Base-by-base conservation (phyloP, 139 green algal genomes). In the Edaphochlamys debaryana region DNA sequence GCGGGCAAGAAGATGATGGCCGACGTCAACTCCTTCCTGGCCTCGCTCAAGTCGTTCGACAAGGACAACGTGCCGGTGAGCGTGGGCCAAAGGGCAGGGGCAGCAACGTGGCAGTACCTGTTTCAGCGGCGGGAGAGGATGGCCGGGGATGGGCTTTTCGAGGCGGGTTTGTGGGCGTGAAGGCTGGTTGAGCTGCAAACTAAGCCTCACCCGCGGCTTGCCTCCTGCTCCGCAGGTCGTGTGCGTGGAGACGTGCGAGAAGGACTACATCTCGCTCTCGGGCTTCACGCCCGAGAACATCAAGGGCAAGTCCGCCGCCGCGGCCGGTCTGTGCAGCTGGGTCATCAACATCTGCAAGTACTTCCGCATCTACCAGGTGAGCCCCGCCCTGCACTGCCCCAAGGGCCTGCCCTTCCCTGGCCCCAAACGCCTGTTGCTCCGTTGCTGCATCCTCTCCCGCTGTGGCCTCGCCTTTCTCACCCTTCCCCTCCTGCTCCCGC, bases 301-400 rank as follows among this genome's bases (percentile, higher is more conserved):
- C 80, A 69, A 58, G 48, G 87, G 79, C 84, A 98, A 98, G 87
- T 98, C 95, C 0, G 89, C 79, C 15, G 96, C 96, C n/a, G 95
- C 95, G 60, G 95, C 95, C 6, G 96, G 96, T 4, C 92, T 98
- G 67, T 98, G 95, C 79, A 91, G 67, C 34, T 98, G 96, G 96
- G 95, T 98, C 19, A 85, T 96, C 86, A 98, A 98, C 87, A 98
- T 98, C 76, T 96, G 90, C 92, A 97, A 97, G 86, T 98, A 98
- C 89, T 96, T 96, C 94, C 89, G 95, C 60, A 96, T 98, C 71
- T 98, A 98, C 87, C 93, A 98, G 90, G 92, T 94, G 62, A 25
- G 84, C 27, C n/a, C n/a, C n/a, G n/a, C n/a, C n/a, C n/a, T n/a
- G n/a, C n/a, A n/a, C n/a, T n/a, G n/a, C n/a, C n/a, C n/a, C n/a